Evolutionary conservation across 2,329 filamentous ascomycete genomes (phyloP).

Genomic region (Fusarium tanahbumbuense): DNA sequence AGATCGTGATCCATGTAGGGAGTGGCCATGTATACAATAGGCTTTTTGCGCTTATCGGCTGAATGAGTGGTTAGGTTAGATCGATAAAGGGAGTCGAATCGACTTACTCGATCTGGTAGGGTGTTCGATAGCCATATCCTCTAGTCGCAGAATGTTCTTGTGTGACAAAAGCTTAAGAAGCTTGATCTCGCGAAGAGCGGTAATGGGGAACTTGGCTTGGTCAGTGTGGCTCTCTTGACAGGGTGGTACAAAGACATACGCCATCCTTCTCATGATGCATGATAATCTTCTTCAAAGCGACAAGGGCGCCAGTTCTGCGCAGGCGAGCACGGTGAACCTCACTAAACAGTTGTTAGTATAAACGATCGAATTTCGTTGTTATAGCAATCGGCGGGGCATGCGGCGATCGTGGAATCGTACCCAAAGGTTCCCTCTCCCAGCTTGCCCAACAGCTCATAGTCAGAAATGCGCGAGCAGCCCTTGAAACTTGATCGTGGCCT

Average conservation of each 20-base stretch:
- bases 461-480: conserved; percentile 85
- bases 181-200: conserved; percentile 96
- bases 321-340: conserved; percentile 93
- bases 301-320: conserved; percentile 76
- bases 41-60: conserved; percentile 82
- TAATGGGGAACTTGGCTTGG: conserved; percentile 86
- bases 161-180: conserved; percentile 95
- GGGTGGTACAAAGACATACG: conserved; percentile 58
- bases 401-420: conserved; percentile 57
- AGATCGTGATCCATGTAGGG: conserved; percentile 99
- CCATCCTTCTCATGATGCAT: conserved; percentile 99
- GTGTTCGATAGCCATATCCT: conserved; percentile 96
- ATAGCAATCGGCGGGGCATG: conserved; percentile 25
- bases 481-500: conserved; percentile 73
- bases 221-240: conserved; percentile 16
- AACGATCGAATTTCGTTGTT: not conserved
- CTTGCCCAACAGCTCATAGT: conserved; percentile 84
- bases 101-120: conserved; percentile 68
- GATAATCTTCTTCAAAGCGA: conserved; percentile 97
- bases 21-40: conserved; percentile 98
- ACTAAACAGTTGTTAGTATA: conserved; percentile 53
- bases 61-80: conserved; percentile 24
- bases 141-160: conserved; percentile 84
- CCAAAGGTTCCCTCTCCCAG: conserved; percentile 97
- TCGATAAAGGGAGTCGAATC: not conserved